Evolutionary conservation across 163 green algal genomes (phyloP).

Genomic region (Chloromonas sp.): DNA sequence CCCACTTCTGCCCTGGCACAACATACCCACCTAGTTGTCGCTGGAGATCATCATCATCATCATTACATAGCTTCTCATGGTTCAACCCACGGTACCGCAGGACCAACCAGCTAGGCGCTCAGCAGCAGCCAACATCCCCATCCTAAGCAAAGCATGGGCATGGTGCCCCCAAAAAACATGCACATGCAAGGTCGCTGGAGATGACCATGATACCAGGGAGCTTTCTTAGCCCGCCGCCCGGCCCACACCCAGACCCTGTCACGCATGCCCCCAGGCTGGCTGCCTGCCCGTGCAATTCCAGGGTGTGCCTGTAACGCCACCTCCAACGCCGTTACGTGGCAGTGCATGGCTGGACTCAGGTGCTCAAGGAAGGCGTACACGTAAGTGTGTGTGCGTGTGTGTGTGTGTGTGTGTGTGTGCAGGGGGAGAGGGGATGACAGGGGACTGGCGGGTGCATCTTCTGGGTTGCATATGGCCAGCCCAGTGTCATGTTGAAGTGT

Average conservation of each 20-base stretch:
- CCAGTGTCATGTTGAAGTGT: no score
- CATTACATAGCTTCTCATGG: no score
- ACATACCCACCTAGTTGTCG: no score
- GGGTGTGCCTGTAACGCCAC: constrained; percentile 35
- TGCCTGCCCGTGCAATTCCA: constrained; percentile 9
- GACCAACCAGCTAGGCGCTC: no score
- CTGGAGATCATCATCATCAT: no score
- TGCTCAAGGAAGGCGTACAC: constrained; percentile 21
- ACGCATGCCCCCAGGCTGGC: neutral
- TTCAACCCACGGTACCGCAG: no score
- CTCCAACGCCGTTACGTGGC: constrained; percentile 4
- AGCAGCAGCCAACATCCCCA: neutral
- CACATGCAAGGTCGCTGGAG: neutral
- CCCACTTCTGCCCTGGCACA: no score
- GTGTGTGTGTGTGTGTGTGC: no score
- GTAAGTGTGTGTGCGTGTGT: neutral
- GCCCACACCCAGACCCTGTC: neutral
- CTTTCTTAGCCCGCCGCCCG: no score
- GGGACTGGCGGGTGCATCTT: no score
- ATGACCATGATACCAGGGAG: neutral
- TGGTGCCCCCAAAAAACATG: neutral
- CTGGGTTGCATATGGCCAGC: no score
- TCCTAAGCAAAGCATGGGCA: neutral
- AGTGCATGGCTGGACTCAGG: constrained; percentile 20
- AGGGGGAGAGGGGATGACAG: no score